phyloP scores from a whole-genome alignment of 1,139 yeast species.

The Saccharomyces hybrid region DNA sequence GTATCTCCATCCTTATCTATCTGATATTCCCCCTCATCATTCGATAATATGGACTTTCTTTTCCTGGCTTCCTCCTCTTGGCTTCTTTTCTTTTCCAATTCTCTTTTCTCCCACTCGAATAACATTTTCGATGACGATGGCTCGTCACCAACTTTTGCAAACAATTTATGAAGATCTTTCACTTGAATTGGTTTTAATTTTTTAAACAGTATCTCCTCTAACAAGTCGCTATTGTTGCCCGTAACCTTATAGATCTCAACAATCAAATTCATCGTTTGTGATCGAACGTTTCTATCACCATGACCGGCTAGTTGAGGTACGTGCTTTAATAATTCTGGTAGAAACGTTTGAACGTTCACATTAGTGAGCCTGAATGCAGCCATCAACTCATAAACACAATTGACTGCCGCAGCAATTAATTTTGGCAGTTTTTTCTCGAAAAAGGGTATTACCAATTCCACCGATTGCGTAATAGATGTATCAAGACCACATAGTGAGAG shows the following conservation, averaged over 20 bases:
- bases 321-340: constrained; percentile 34
- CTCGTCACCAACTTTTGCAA: constrained; percentile 37
- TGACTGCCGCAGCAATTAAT: constrained; percentile 61
- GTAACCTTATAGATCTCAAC: constrained; percentile 72
- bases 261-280: constrained; percentile 64
- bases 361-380: constrained; percentile 64
- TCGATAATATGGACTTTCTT: constrained; percentile 12
- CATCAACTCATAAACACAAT: constrained; percentile 50
- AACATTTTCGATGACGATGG: constrained; percentile 5
- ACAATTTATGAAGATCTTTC: constrained; percentile 67
- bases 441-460: constrained; percentile 62
- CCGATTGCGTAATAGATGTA: constrained; percentile 49
- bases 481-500: constrained; percentile 59
- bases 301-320: constrained; percentile 55
- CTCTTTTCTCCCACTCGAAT: constrained; percentile 7
- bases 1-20: constrained; percentile 37
- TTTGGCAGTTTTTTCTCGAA: constrained; percentile 66
- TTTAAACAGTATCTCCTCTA: constrained; percentile 54
- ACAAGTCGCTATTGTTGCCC: constrained; percentile 42
- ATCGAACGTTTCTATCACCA: constrained; percentile 81
- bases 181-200: constrained; percentile 88
- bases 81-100: constrained; percentile 1
- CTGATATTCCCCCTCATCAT: not conserved
- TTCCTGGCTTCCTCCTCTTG: constrained; percentile 18
- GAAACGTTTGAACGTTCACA: constrained; percentile 51